Evolutionary conservation across 441 rosid genomes (phyloP).

Genomic region (Corymbia citriodora): DNA sequence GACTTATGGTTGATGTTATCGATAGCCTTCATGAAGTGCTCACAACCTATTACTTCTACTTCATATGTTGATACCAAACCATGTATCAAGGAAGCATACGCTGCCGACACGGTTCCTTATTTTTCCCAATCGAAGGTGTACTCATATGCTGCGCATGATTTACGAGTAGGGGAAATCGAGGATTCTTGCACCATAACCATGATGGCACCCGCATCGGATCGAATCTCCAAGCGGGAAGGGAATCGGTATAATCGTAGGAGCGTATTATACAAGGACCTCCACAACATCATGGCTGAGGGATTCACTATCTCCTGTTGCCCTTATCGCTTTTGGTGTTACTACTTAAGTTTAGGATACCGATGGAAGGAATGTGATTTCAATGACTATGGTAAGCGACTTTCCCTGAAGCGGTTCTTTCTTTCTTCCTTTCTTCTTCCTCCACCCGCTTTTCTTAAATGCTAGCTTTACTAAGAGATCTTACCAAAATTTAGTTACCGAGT

Average conservation of each 20-base stretch:
- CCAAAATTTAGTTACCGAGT: not conserved
- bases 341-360: no score
- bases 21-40: not conserved
- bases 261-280: not conserved
- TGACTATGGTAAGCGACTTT: not conserved
- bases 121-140: not conserved
- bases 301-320: not conserved
- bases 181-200: not conserved
- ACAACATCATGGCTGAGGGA: not conserved
- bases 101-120: not conserved
- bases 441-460: not conserved
- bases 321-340: no score
- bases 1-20: no score
- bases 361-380: no score
- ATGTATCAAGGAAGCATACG: not conserved
- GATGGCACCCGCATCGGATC: rapidly evolving
- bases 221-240: rapidly evolving
- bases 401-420: not conserved
- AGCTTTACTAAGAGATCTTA: not conserved
- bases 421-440: not conserved
- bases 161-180: not conserved
- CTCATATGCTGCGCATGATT: not conserved
- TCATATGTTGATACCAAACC: not conserved
- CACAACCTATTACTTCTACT: not conserved
- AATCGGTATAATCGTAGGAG: rapidly evolving